A percentile compares a stretch with the other conserved stretches of the same genome.
Conservation (phyloP, 768 basidiomycete genomes). For the Boletus huronensis region DNA sequence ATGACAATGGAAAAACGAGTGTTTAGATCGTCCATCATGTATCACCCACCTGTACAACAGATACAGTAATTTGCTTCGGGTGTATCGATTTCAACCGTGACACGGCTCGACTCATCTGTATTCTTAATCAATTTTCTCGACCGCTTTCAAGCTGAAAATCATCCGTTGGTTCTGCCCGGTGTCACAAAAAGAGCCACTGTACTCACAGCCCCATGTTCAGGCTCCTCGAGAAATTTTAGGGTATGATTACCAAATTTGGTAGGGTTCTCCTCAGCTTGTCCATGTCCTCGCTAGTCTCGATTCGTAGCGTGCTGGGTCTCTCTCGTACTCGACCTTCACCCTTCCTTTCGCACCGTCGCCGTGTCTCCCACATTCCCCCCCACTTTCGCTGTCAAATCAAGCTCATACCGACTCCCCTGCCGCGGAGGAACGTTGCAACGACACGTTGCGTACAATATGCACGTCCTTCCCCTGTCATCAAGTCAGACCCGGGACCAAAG, state of each 20-base stretch:
- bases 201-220: not conserved
- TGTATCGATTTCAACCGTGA: no score
- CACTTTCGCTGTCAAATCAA: not conserved
- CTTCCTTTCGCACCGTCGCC: not conserved
- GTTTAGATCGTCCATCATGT: conserved; percentile 2
- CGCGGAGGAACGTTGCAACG: conserved; percentile 11
- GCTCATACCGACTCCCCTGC: not conserved
- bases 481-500: conserved; percentile 1
- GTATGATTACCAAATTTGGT: conserved; percentile 10
- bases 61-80: not conserved
- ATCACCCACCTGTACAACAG: conserved; percentile 10
- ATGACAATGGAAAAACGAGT: conserved; percentile 1
- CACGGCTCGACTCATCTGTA: not conserved
- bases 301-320: conserved; percentile 4
- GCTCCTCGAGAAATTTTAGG: not conserved
- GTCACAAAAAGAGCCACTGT: not conserved
- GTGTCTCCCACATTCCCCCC: not conserved
- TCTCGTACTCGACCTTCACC: conserved; percentile 4
- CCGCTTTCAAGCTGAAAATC: not conserved
- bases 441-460: conserved; percentile 11
- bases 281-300: conserved; percentile 12
- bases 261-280: not conserved
- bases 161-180: not conserved
- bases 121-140: not conserved
- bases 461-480: conserved; percentile 8